phyloP scores from a whole-genome alignment of 2,329 filamentous ascomycete genomes.

The Microsporum audouinii region DNA sequence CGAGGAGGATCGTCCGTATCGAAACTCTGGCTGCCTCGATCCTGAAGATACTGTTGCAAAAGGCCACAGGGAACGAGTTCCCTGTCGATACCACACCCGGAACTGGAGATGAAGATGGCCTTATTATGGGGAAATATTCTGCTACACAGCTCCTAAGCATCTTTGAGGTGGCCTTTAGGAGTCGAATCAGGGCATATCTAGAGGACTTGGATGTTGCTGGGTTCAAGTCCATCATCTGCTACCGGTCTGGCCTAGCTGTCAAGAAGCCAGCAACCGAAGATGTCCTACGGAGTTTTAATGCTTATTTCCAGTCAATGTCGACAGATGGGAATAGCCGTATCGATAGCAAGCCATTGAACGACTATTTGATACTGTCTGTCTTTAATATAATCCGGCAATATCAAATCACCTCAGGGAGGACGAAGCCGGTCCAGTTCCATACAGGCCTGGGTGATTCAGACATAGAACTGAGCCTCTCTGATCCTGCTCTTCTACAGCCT shows the following conservation, averaged over 20 bases:
- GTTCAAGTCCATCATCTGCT: conserved; percentile 78
- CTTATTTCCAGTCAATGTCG: conserved; percentile 20
- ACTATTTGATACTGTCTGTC: conserved; percentile 54
- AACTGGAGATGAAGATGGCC: neutral
- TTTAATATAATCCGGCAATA: conserved; percentile 46
- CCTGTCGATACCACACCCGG: neutral
- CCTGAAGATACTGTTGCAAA: conserved; percentile 35
- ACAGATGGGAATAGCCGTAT: conserved; percentile 33
- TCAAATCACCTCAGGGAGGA: conserved; percentile 26
- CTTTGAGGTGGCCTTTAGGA: conserved; percentile 30
- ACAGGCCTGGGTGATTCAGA: conserved; percentile 74
- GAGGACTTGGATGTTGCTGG: conserved; percentile 57
- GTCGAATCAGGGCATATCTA: conserved; percentile 46
- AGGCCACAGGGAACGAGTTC: neutral
- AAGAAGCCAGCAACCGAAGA: conserved; percentile 38
- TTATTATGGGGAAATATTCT: neutral
- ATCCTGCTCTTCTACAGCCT: conserved; percentile 62
- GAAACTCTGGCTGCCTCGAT: conserved; percentile 59
- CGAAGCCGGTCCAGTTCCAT: conserved; percentile 73
- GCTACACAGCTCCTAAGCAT: neutral
- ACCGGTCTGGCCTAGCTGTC: conserved; percentile 61
- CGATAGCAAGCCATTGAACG: conserved; percentile 51
- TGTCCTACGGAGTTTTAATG: conserved; percentile 19
- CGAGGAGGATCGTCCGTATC: conserved; percentile 65
- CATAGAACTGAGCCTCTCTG: conserved; percentile 56